A percentile compares a stretch with the other conserved stretches of the same genome.
These are phyloP conservation scores for Uronychia setigera DNA, from an alignment of 73 alveolate species.

Conservation along the genomic window DNA sequence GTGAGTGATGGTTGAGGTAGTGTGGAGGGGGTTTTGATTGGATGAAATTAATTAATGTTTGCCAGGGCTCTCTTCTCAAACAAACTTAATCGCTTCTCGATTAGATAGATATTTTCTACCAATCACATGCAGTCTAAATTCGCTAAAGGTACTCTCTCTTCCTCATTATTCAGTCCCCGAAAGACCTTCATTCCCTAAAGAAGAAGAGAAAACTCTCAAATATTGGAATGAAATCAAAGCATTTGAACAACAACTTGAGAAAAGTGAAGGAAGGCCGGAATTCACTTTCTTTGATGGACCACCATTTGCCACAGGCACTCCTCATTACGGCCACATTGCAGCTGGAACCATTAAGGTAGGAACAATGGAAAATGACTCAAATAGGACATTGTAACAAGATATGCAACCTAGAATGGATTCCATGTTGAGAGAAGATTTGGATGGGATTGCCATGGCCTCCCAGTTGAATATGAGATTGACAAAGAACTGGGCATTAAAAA, in stretches of 20 bases:
- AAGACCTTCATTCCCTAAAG: conserved; percentile 87
- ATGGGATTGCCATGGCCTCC: conserved; percentile 99
- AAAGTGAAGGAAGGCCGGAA: conserved; percentile 89
- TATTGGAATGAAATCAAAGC: conserved; percentile 98
- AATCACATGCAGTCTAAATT: conserved; percentile 46
- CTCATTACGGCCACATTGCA: conserved; percentile 99
- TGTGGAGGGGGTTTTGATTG: not conserved
- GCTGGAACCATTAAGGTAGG: conserved; percentile 98
- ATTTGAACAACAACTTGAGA: conserved; percentile 92
- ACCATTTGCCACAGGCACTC: conserved; percentile 99
- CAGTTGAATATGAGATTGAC: conserved; percentile 99
- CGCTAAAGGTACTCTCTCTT: conserved; percentile 36
- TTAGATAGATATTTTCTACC: conserved; percentile 31
- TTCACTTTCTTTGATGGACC: conserved; percentile 99
- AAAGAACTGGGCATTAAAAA: conserved; percentile 87
- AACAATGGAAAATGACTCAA: not conserved
- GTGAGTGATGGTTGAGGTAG: conserved; percentile 4
- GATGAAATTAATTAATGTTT: not conserved
- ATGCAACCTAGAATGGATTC: conserved; percentile 98
- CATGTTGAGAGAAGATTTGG: conserved; percentile 99
- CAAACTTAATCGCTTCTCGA: conserved; percentile 1
- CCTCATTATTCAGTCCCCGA: conserved; percentile 38
- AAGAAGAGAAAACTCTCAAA: conserved; percentile 95
- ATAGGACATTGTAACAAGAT: conserved; percentile 99
- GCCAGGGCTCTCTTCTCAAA: not conserved